A percentile compares a stretch with the other conserved stretches of the same genome.
Conservation (phyloP, 1,139 yeast species). For the Lodderomyces metapsilosis region DNA sequence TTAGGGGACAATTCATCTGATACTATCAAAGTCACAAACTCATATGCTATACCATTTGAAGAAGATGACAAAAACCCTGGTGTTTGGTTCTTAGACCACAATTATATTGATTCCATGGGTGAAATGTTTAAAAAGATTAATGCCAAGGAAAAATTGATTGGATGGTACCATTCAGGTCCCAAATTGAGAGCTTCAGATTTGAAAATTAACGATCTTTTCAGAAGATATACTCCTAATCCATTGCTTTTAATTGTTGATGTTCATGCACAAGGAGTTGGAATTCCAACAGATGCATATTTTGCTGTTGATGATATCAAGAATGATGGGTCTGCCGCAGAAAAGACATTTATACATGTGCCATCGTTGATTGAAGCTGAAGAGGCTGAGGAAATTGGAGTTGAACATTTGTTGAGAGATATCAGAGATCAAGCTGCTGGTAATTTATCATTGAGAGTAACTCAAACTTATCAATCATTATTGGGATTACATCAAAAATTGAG, state of each 20-base stretch:
- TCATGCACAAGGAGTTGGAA: conserved; percentile 74
- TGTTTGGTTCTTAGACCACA: conserved; percentile 98
- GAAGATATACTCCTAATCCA: conserved; percentile 80
- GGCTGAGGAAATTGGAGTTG: conserved; percentile 99
- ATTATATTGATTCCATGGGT: conserved; percentile 93
- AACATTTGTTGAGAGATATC: conserved; percentile 88
- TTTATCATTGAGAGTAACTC: conserved; percentile 80
- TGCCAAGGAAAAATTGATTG: conserved; percentile 92
- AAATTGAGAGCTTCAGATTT: conserved; percentile 85
- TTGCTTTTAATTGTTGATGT: conserved; percentile 89
- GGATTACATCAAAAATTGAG: conserved; percentile 80
- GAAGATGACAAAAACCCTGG: conserved; percentile 90
- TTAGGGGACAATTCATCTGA: conserved; percentile 74
- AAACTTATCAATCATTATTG: conserved; percentile 82
- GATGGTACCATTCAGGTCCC: conserved; percentile 99
- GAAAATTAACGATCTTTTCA: conserved; percentile 85
- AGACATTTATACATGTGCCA: conserved; percentile 91
- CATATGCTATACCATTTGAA: conserved; percentile 91
- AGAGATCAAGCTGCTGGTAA: conserved; percentile 97
- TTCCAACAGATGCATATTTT: conserved; percentile 93
- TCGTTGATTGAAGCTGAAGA: conserved; percentile 95
- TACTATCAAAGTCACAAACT: conserved; percentile 65
- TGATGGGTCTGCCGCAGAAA: conserved; percentile 93
- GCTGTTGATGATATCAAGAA: conserved; percentile 95
- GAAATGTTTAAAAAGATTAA: conserved; percentile 97